Base-by-base conservation (phyloP, 2,329 filamentous ascomycete genomes). In the Nothophoma quercina region DNA sequence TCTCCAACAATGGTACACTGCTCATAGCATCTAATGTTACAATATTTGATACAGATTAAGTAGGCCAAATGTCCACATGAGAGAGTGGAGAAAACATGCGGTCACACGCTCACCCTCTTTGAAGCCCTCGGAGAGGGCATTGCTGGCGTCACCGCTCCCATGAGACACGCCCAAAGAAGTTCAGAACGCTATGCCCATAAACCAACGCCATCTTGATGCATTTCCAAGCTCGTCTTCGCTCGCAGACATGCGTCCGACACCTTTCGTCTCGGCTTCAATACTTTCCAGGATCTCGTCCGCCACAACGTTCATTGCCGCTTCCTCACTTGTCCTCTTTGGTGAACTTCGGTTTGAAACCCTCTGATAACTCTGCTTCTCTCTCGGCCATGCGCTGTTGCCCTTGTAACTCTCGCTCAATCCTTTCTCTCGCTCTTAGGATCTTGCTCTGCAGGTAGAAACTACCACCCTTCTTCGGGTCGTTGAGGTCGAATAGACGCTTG, bases 401-500 rank as follows among this genome's bases (percentile, higher is more conserved):
- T 60, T 87, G 83, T 32, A 95, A 79, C 77, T 99, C 93, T 67
- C 88, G 83, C 79, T 98, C 93, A 78, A 99, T 89, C 60, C 95
- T 83, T 78, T 99, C 93, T 67, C 93, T 85, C 52, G 95, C 95
- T 58, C 95, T 83, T 64, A 98, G 78, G 48, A 99, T 86, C 79
- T 99, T 99, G 82, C 93, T 98, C 78, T 99, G 95, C 40, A 99
- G 82, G 77, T 99, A 99, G 78, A 99, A 99, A 69, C 92, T 97
- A 45, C 95, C 95, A 28, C 95, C 95, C 71, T 96, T 96, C 76
- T 96, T 83, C 9, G 95, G 93, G 61, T 99, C 90, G 78, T 99
- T 99, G 65, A 85, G 80, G 76, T 99, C 95, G 73, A 97, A 99
- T 39, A 99, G 80, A 60, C 88, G 87, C 85, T 98, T 98, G 83